Conservation (phyloP, 2,329 filamentous ascomycete genomes). For the Ceratocystis cacaofunesta region DNA sequence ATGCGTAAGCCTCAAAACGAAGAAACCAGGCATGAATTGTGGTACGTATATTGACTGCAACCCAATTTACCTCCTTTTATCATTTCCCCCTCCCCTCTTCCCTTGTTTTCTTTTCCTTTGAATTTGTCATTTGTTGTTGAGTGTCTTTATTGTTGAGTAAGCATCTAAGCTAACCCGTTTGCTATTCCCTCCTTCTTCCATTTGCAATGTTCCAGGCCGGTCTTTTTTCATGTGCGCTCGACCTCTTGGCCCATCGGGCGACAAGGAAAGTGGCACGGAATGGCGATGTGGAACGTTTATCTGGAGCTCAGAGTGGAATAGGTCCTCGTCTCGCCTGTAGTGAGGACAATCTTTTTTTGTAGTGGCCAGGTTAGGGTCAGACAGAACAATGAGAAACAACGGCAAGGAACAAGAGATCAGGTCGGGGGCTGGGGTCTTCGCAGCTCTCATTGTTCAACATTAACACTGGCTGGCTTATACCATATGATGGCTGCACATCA, state of each 20-base stretch:
- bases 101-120: neutral
- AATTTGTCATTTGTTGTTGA: too few relatives aligned
- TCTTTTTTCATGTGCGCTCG: conserved; percentile 51
- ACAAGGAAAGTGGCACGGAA: conserved; percentile 68
- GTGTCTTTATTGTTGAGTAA: too few relatives aligned
- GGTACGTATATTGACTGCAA: conserved; percentile 31
- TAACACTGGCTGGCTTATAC: too few relatives aligned
- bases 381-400: too few relatives aligned
- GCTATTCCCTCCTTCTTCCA: neutral
- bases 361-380: too few relatives aligned
- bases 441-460: too few relatives aligned
- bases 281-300: conserved; percentile 84
- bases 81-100: neutral
- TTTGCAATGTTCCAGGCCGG: conserved; percentile 29
- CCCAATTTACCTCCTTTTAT: neutral
- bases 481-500: too few relatives aligned
- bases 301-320: conserved; percentile 46
- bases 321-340: neutral
- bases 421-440: too few relatives aligned
- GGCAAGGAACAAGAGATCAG: too few relatives aligned
- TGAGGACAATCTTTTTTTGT: too few relatives aligned
- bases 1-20: conserved; percentile 70
- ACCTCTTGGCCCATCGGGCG: conserved; percentile 70
- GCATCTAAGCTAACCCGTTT: neutral
- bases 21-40: conserved; percentile 74